Evolutionary conservation across 768 basidiomycete genomes (phyloP).

Genomic region (Dentipellis fragilis): DNA sequence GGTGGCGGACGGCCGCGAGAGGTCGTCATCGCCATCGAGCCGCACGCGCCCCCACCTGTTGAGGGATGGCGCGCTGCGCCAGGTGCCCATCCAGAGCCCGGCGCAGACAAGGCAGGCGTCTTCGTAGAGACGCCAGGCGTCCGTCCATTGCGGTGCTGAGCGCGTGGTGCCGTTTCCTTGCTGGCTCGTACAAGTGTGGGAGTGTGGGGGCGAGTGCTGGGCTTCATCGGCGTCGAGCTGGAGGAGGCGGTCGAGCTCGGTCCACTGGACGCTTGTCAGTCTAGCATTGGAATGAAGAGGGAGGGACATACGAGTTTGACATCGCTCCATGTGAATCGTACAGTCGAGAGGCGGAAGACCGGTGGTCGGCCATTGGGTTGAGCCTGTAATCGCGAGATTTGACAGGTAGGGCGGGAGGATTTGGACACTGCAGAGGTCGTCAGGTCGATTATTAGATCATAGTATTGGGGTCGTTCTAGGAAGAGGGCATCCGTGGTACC

Average conservation of each 20-base stretch:
- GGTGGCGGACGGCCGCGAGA: slow-evolving; percentile 30
- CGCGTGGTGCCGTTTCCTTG: slow-evolving; percentile 1
- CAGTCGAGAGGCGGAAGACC: slow-evolving; percentile 46
- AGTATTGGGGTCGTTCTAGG: slow-evolving; percentile 68
- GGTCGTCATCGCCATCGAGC: slow-evolving; percentile 60
- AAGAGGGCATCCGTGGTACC: slow-evolving; percentile 80
- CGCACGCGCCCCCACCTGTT: slow-evolving; percentile 31
- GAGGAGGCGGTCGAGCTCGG: slow-evolving; percentile 63
- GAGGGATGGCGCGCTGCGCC: slow-evolving; percentile 34
- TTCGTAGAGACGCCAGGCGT: slow-evolving; percentile 76
- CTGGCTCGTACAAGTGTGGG: neutral
- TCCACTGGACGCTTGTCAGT: slow-evolving; percentile 44
- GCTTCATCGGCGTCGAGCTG: slow-evolving; percentile 33
- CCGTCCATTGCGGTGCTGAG: slow-evolving; percentile 46
- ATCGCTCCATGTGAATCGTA: slow-evolving; percentile 80
- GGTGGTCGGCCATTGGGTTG: slow-evolving; percentile 26
- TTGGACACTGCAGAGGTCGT: slow-evolving; percentile 55
- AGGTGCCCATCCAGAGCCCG: slow-evolving; percentile 69
- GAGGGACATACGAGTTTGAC: slow-evolving; percentile 47
- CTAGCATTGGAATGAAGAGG: neutral
- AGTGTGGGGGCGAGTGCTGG: slow-evolving; percentile 11
- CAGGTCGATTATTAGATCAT: slow-evolving; percentile 75
- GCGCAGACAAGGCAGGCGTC: slow-evolving; percentile 79
- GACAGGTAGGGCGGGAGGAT: slow-evolving; percentile 56
- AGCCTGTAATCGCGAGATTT: slow-evolving; percentile 41